Evolutionary conservation across 768 basidiomycete genomes (phyloP).

Genomic region (Mycena vulgaris): DNA sequence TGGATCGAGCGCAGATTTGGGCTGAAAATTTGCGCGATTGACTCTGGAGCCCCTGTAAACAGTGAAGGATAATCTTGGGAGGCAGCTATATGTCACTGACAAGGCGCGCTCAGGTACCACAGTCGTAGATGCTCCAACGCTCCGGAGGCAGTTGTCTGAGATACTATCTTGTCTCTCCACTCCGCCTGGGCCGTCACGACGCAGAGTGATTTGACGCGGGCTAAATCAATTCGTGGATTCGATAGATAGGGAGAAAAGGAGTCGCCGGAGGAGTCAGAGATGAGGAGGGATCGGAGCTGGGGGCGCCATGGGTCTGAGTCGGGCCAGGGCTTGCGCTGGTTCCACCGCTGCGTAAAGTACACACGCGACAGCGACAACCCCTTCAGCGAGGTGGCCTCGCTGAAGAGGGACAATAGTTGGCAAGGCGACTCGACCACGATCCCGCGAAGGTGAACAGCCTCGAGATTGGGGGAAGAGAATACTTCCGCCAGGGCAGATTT

Average conservation of each 20-base stretch:
- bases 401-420: conserved; percentile 24
- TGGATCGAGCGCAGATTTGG: conserved; percentile 6
- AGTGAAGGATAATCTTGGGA: no score
- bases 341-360: not conserved
- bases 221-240: not conserved
- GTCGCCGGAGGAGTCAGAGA: not conserved
- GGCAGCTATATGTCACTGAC: not conserved
- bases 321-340: not conserved
- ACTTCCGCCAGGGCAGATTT: not conserved
- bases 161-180: not conserved
- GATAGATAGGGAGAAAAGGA: not conserved
- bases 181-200: not conserved
- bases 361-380: conserved; percentile 16
- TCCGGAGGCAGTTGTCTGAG: not conserved
- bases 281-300: conserved; percentile 1
- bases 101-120: no score
- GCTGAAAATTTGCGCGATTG: not conserved
- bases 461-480: conserved; percentile 8
- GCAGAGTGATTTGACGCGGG: not conserved
- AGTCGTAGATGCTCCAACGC: conserved; percentile 4
- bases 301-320: not conserved
- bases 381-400: conserved; percentile 9
- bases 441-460: conserved; percentile 21
- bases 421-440: conserved; percentile 9
- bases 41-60: no score